These are phyloP conservation scores for Sordariomycetes sp. DNA, from an alignment of 2,329 filamentous ascomycete species.

Conservation along the genomic window DNA sequence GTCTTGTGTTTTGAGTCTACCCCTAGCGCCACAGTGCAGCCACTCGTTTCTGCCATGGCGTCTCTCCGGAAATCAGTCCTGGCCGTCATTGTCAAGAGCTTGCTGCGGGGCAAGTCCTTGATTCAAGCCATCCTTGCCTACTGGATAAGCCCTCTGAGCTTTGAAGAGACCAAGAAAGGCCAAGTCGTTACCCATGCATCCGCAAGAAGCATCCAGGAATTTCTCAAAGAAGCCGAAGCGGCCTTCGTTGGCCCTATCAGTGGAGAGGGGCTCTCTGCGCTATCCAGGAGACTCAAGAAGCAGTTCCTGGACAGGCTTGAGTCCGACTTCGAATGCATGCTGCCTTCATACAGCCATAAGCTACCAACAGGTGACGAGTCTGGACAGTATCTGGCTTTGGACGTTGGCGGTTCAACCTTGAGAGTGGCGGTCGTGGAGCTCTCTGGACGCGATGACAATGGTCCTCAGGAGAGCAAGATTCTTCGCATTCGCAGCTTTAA, in stretches of 20 bases:
- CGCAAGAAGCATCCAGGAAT: conserved; percentile 32
- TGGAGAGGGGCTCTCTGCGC: conserved; percentile 30
- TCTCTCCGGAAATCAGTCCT: conserved; percentile 44
- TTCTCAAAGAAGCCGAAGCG: conserved; percentile 46
- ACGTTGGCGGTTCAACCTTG: conserved; percentile 62
- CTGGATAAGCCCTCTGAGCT: conserved; percentile 34
- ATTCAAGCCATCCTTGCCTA: conserved; percentile 47
- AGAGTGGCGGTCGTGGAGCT: conserved; percentile 56
- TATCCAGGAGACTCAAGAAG: conserved; percentile 40
- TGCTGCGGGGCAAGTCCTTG: conserved; percentile 50
- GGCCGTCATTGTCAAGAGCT: conserved; percentile 45
- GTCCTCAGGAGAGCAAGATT: conserved; percentile 37
- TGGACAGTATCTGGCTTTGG: conserved; percentile 53
- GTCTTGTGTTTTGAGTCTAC: background rate
- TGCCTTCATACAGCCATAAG: conserved; percentile 57
- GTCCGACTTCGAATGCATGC: conserved; percentile 48
- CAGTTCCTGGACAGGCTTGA: conserved; percentile 46
- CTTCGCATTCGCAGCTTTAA: conserved; percentile 45
- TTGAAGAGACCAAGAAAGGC: conserved; percentile 13
- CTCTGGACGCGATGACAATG: conserved; percentile 29
- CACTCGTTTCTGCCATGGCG: conserved; percentile 48
- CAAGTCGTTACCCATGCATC: conserved; percentile 6
- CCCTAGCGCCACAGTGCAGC: conserved; percentile 19
- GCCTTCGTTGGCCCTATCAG: conserved; percentile 39
- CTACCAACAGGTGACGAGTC: conserved; percentile 50